A percentile compares a stretch with the other conserved stretches of the same genome.
These are phyloP conservation scores for Aspergillus felis DNA, from an alignment of 2,329 filamentous ascomycete genomes.

Conservation along the genomic window DNA sequence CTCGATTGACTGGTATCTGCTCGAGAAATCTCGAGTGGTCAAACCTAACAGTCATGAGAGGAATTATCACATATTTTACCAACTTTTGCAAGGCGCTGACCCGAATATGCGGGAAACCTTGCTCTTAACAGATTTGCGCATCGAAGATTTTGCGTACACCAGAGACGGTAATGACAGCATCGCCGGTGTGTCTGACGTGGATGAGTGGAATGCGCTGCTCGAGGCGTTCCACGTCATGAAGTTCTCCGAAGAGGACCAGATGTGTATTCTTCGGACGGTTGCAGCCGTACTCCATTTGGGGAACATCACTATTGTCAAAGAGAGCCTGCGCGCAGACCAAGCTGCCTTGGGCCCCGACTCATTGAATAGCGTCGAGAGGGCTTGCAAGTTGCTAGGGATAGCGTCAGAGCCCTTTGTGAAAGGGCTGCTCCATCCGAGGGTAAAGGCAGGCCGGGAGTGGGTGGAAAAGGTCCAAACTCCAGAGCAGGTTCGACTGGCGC, in stretches of 20 bases:
- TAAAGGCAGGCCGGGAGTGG: conserved; percentile 96
- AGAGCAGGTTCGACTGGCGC: conserved; percentile 84
- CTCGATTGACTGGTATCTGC: conserved; percentile 96
- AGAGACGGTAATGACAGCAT: conserved; percentile 89
- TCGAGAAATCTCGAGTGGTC: conserved; percentile 97
- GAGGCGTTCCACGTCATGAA: conserved; percentile 95
- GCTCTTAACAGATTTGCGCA: conserved; percentile 67
- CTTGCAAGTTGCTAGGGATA: conserved; percentile 82
- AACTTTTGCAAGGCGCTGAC: conserved; percentile 82
- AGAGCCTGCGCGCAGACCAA: conserved; percentile 87
- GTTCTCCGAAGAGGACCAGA: conserved; percentile 80
- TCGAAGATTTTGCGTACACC: conserved; percentile 89
- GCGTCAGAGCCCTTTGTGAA: conserved; percentile 79
- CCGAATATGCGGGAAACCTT: conserved; percentile 69
- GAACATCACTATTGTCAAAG: conserved; percentile 84
- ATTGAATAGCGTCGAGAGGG: conserved; percentile 68
- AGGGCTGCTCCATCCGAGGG: conserved; percentile 83
- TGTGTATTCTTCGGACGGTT: conserved; percentile 77
- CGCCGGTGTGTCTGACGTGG: conserved; percentile 78
- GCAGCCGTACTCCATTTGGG: conserved; percentile 90
- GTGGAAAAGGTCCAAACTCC: conserved; percentile 98
- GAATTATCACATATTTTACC: conserved; percentile 98
- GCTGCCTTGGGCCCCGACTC: conserved; percentile 75
- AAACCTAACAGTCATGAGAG: conserved; percentile 81
- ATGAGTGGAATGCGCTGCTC: conserved; percentile 85